phyloP scores from a whole-genome alignment of 2,329 filamentous ascomycete genomes.

The Hirsutella minnesotensis region DNA sequence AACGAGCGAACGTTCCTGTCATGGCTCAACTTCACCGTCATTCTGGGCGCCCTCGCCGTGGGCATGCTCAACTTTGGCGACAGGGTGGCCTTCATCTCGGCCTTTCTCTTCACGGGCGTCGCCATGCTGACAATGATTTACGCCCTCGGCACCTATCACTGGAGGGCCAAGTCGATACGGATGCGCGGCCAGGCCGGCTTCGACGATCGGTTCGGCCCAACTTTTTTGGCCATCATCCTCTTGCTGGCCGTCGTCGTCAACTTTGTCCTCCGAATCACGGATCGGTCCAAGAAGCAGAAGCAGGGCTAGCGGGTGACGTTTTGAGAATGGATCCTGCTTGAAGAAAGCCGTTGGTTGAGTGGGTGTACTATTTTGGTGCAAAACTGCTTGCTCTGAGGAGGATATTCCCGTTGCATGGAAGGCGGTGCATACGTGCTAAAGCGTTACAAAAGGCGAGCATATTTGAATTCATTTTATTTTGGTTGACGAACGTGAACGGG shows the following conservation, averaged over 20 bases:
- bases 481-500: background rate
- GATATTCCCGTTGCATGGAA: no score
- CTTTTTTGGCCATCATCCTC: slow-evolving; percentile 75
- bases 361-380: no score
- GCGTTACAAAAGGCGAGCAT: no score
- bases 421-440: no score
- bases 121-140: slow-evolving; percentile 95
- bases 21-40: slow-evolving; percentile 99
- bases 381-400: no score
- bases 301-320: slow-evolving; percentile 6
- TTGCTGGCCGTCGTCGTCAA: slow-evolving; percentile 89
- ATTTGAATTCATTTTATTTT: background rate
- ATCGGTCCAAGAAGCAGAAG: slow-evolving; percentile 27
- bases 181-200: slow-evolving; percentile 89
- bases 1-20: slow-evolving; percentile 98
- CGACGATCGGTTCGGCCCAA: slow-evolving; percentile 91
- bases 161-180: slow-evolving; percentile 87
- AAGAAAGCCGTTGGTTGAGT: no score
- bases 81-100: slow-evolving; percentile 82
- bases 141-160: slow-evolving; percentile 90
- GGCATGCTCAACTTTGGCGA: slow-evolving; percentile 98
- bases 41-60: slow-evolving; percentile 90
- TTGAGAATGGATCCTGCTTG: background rate
- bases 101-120: slow-evolving; percentile 86
- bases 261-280: slow-evolving; percentile 67